Evolutionary conservation across 768 basidiomycete genomes (phyloP).

Genomic region (Lactarius akahatsu): DNA sequence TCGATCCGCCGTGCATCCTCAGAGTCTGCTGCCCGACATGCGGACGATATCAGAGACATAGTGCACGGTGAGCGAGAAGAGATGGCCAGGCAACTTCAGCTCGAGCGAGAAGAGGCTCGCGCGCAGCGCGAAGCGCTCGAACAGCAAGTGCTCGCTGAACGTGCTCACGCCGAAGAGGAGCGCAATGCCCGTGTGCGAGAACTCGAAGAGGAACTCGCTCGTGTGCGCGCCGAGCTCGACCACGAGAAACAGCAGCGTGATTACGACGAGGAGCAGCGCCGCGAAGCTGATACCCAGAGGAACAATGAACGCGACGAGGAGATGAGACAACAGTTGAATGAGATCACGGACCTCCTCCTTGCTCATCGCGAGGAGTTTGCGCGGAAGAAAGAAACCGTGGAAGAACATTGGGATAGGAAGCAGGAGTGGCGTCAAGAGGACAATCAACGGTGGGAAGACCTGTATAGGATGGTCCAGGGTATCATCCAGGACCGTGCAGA

Average conservation of each 20-base stretch:
- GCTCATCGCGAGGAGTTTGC: constrained; percentile 61
- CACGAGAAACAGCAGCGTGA: constrained; percentile 57
- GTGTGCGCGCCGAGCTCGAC: constrained; percentile 58
- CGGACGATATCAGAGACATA: constrained; percentile 53
- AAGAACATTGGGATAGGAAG: constrained; percentile 66
- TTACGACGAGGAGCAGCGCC: constrained; percentile 60
- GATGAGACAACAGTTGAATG: constrained; percentile 58
- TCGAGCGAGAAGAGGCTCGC: constrained; percentile 29
- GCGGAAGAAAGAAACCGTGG: constrained; percentile 57
- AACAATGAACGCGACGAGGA: constrained; percentile 59
- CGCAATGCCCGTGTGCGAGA: constrained; percentile 55
- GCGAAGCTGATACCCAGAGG: constrained; percentile 59
- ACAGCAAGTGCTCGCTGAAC: constrained; percentile 21
- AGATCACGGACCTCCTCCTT: constrained; percentile 72
- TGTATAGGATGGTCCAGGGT: constrained; percentile 61
- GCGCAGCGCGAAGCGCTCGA: constrained; percentile 26
- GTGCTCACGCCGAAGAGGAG: constrained; percentile 42
- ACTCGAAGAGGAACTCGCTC: constrained; percentile 62
- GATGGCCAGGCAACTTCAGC: constrained; percentile 20
- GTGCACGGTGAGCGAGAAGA: constrained; percentile 30
- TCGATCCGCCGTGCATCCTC: constrained; percentile 45
- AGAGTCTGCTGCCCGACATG: constrained; percentile 57
- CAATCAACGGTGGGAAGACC: constrained; percentile 53
- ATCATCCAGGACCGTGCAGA: constrained; percentile 56
- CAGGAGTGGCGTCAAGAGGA: constrained; percentile 55